phyloP scores from a whole-genome alignment of 352 stramenopile genomes.

The Pythium aristosporum region DNA sequence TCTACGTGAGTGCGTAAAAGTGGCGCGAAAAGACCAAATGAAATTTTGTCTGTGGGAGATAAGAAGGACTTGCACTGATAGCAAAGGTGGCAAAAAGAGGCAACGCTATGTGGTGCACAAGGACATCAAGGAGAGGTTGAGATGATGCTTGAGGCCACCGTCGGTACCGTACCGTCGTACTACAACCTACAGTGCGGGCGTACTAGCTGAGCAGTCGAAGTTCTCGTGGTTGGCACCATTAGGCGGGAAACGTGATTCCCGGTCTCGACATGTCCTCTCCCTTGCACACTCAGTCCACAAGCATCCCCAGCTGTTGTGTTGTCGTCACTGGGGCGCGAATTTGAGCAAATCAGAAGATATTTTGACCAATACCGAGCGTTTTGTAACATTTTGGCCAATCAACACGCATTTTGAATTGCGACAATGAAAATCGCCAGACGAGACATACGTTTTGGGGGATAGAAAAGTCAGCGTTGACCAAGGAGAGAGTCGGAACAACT shows the following conservation, averaged over 20 bases:
- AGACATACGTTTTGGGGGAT: neutral
- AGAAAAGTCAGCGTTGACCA: neutral
- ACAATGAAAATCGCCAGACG: slow-evolving; percentile 1
- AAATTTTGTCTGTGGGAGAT: neutral
- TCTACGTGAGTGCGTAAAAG: neutral
- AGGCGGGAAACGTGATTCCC: too few species aligned
- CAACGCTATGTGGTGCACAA: too few species aligned
- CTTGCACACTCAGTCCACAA: slow-evolving; percentile 10
- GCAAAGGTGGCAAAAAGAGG: too few species aligned
- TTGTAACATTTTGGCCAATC: neutral
- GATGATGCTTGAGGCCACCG: too few species aligned
- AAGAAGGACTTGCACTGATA: too few species aligned
- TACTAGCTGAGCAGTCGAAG: too few species aligned
- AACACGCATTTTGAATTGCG: neutral
- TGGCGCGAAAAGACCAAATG: neutral
- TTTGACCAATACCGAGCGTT: slow-evolving; percentile 2
- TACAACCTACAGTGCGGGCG: too few species aligned
- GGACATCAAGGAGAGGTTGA: too few species aligned
- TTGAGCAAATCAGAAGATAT: neutral
- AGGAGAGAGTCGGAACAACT: slow-evolving; percentile 17
- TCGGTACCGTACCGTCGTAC: too few species aligned
- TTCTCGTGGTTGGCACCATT: too few species aligned
- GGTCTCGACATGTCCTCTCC: slow-evolving; percentile 5
- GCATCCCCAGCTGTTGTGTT: slow-evolving; percentile 15
- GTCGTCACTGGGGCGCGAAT: slow-evolving; percentile 1